These are phyloP conservation scores for Phaeosphaeria sp. DNA, from an alignment of 2,329 filamentous ascomycete species.

Conservation along the genomic window DNA sequence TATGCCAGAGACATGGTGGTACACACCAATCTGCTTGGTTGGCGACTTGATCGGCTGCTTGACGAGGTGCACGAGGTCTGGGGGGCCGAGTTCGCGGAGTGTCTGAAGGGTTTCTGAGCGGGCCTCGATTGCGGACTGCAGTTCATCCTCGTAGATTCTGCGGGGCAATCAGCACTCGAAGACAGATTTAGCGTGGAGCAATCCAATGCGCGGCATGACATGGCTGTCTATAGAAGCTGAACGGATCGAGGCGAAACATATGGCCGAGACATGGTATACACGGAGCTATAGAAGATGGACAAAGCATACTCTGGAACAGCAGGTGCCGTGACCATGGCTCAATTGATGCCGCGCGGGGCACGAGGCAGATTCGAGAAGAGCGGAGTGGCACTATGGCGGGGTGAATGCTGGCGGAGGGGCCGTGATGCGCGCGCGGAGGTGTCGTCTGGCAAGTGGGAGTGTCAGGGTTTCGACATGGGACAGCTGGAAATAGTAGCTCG, in stretches of 20 bases:
- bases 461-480: conserved; percentile 21
- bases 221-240: background rate
- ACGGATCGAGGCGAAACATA: background rate
- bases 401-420: conserved; percentile 17
- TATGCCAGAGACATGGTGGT: conserved; percentile 96
- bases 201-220: background rate
- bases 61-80: conserved; percentile 92
- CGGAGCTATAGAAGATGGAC: conserved; percentile 18
- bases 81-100: conserved; percentile 91
- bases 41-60: conserved; percentile 71
- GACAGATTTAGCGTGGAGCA: background rate
- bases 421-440: conserved; percentile 13
- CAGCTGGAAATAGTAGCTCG: conserved; percentile 23
- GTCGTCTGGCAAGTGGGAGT: conserved; percentile 13
- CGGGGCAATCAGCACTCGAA: conserved; percentile 10
- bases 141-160: conserved; percentile 91
- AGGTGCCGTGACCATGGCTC: conserved; percentile 51
- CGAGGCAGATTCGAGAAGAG: conserved; percentile 4
- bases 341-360: conserved; percentile 31
- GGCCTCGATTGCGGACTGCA: conserved; percentile 89
- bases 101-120: conserved; percentile 86
- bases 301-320: conserved; percentile 52
- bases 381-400: conserved; percentile 8
- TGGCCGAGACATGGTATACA: conserved; percentile 3
- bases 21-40: conserved; percentile 80